phyloP scores from a whole-genome alignment of 768 basidiomycete species.

The Nidularia sp. region DNA sequence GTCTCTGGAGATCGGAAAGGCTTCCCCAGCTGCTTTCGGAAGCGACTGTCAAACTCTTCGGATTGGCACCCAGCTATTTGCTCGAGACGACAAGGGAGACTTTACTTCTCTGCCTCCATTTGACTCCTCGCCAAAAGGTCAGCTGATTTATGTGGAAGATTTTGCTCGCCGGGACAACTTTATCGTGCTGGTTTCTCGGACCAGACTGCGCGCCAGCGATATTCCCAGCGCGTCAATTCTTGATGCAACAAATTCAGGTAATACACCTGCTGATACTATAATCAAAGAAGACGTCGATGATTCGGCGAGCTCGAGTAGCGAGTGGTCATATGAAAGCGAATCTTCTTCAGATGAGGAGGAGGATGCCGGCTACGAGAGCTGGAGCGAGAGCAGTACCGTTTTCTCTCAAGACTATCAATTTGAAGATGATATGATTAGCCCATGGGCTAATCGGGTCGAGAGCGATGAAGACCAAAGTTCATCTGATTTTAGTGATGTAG shows the following conservation, averaged over 20 bases:
- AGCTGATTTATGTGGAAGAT: background rate
- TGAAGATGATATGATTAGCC: slow-evolving; percentile 2
- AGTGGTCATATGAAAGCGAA: background rate
- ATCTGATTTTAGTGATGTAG: background rate
- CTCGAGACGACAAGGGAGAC: background rate
- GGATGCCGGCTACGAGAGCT: background rate
- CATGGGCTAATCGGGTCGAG: background rate
- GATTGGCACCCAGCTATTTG: slow-evolving; percentile 5
- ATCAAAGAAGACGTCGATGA: background rate
- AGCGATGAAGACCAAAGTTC: background rate
- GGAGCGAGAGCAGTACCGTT: slow-evolving; percentile 3
- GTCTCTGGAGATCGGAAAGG: background rate
- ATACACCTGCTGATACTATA: background rate
- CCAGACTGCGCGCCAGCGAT: background rate
- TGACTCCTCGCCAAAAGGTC: background rate
- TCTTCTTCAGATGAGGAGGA: background rate
- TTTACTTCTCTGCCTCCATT: background rate
- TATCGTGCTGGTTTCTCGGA: background rate
- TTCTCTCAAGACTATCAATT: slow-evolving; percentile 1
- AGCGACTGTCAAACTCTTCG: slow-evolving; percentile 2
- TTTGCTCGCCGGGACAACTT: background rate
- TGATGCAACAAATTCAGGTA: background rate
- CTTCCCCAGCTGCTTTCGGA: slow-evolving; percentile 2
- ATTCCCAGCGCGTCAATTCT: background rate
- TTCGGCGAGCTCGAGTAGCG: background rate